A percentile compares a stretch with the other conserved stretches of the same genome.
These are phyloP conservation scores for Stygiomarasmius scandens DNA, from an alignment of 1,284 basidiomycete species.

Conservation along the genomic window DNA sequence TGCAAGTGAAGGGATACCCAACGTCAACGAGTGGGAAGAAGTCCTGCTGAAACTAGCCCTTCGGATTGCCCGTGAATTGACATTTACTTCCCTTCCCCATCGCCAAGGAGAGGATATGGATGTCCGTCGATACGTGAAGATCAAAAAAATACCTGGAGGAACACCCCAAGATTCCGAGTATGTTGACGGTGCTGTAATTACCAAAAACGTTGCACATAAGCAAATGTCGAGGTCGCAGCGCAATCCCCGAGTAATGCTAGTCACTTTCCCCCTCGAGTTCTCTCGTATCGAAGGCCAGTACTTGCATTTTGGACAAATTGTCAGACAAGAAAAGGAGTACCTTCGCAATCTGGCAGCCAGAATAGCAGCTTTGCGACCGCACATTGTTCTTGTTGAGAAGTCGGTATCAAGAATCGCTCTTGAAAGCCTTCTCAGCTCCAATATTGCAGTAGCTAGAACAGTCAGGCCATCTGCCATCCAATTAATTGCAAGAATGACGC, in stretches of 20 bases:
- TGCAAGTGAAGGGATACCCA: slow-evolving; percentile 74
- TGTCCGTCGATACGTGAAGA: slow-evolving; percentile 93
- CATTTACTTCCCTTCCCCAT: slow-evolving; percentile 74
- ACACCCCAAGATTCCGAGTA: slow-evolving; percentile 92
- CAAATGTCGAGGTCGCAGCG: slow-evolving; percentile 73
- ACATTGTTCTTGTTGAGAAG: slow-evolving; percentile 91
- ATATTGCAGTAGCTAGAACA: slow-evolving; percentile 89
- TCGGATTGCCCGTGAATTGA: slow-evolving; percentile 75
- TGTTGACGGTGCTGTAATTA: slow-evolving; percentile 96
- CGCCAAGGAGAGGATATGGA: slow-evolving; percentile 92
- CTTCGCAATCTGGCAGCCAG: slow-evolving; percentile 87
- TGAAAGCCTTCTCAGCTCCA: slow-evolving; percentile 85
- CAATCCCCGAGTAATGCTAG: slow-evolving; percentile 92
- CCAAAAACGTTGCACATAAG: slow-evolving; percentile 98
- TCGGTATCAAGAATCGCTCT: slow-evolving; percentile 92
- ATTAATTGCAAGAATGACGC: slow-evolving; percentile 91
- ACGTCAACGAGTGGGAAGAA: slow-evolving; percentile 84
- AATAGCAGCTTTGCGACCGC: slow-evolving; percentile 89
- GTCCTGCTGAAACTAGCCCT: slow-evolving; percentile 80
- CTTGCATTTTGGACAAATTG: slow-evolving; percentile 90
- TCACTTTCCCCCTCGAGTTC: slow-evolving; percentile 96
- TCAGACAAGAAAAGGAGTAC: slow-evolving; percentile 95
- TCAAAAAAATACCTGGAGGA: slow-evolving; percentile 98
- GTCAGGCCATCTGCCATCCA: slow-evolving; percentile 90
- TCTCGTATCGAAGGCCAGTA: slow-evolving; percentile 93